A percentile compares a stretch with the other conserved stretches of the same genome.
Conservation (phyloP, 2,329 filamentous ascomycete genomes). For the Neofusicoccum kwambonambiense region DNA sequence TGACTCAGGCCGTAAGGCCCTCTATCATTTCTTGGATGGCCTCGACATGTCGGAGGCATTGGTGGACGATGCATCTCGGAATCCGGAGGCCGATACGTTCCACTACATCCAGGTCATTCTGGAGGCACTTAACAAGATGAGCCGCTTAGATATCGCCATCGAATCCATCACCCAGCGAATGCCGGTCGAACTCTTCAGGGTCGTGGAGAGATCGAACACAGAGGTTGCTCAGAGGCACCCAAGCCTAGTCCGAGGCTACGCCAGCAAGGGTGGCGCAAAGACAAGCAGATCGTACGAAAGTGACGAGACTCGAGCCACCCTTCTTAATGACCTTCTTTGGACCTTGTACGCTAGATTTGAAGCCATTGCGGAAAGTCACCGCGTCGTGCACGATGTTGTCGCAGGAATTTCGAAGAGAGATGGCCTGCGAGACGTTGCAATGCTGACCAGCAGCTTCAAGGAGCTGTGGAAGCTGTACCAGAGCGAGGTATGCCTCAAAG, state of each 20-base stretch:
- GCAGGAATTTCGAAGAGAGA: conserved; percentile 82
- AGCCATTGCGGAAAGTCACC: conserved; percentile 91
- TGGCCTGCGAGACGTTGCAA: conserved; percentile 57
- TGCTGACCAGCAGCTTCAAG: conserved; percentile 83
- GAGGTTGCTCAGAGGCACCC: conserved; percentile 93
- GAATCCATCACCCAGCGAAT: conserved; percentile 89
- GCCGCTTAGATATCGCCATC: conserved; percentile 78
- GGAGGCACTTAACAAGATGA: conserved; percentile 86
- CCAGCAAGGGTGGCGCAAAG: conserved; percentile 59
- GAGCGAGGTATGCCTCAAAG: conserved; percentile 59
- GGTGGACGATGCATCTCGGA: conserved; percentile 85
- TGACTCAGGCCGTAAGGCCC: conserved; percentile 50
- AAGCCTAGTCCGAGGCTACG: conserved; percentile 62
- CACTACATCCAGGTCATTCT: conserved; percentile 86
- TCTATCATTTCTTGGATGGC: conserved; percentile 58
- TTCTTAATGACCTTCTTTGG: conserved; percentile 88
- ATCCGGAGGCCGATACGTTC: conserved; percentile 93
- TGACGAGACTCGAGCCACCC: conserved; percentile 72
- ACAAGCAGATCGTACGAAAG: conserved; percentile 60
- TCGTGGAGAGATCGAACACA: conserved; percentile 91
- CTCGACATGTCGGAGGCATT: conserved; percentile 57
- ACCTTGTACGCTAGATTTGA: conserved; percentile 96
- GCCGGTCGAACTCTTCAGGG: conserved; percentile 87
- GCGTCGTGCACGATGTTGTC: conserved; percentile 89
- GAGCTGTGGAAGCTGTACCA: conserved; percentile 98